phyloP scores from a whole-genome alignment of 305 asterid genomes.

The Rubia balearica region DNA sequence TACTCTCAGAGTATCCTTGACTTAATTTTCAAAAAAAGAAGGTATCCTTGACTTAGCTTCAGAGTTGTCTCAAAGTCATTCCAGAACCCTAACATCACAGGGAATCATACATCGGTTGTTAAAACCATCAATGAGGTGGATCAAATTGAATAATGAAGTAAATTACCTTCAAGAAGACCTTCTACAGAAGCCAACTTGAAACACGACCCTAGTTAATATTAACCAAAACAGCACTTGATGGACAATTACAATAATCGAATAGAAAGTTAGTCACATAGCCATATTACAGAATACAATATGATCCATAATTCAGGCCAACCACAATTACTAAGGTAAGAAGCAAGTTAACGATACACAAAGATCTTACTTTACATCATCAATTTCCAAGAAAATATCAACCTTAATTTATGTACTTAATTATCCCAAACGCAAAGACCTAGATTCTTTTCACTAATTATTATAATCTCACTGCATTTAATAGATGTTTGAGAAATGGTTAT shows the following conservation, averaged over 20 bases:
- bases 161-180: neutral
- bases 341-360: neutral
- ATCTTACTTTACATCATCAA: neutral
- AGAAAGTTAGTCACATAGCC: neutral
- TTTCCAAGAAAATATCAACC: neutral
- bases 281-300: neutral
- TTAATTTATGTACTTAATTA: too few species aligned
- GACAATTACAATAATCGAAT: neutral
- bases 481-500: neutral
- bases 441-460: neutral
- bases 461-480: neutral
- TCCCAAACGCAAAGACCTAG: neutral
- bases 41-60: too few species aligned
- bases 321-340: neutral
- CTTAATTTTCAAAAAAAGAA: too few species aligned
- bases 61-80: neutral
- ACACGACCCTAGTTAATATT: neutral
- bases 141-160: too few species aligned
- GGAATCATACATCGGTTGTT: neutral
- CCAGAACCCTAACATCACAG: neutral
- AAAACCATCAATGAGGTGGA: neutral
- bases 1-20: too few species aligned
- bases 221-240: neutral
- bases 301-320: too few species aligned
- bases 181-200: neutral